Percentiles rank a stretch among this genome's conserved stretches.
phyloP scores from a whole-genome alignment of 257 asterid genomes.

The Verbena officinalis region DNA sequence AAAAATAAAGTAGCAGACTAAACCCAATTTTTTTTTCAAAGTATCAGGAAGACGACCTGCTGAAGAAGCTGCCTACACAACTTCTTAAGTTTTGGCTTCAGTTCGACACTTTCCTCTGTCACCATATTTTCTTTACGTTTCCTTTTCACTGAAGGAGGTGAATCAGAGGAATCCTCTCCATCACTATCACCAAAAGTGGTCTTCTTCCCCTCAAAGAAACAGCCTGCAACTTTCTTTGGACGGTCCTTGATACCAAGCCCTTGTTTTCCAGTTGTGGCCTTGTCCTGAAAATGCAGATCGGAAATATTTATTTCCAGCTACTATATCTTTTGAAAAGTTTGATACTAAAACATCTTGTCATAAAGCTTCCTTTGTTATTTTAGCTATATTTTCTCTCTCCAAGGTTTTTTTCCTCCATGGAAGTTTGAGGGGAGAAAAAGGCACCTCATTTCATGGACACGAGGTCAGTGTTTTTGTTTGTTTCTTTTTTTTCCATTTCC shows the following conservation, averaged over 20 bases:
- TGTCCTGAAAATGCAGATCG: slow-evolving; percentile 57
- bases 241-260: slow-evolving; percentile 93
- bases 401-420: too few species aligned
- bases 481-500: too few species aligned
- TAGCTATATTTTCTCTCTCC: too few species aligned
- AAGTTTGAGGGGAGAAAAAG: too few species aligned
- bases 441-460: too few species aligned
- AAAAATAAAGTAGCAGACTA: not conserved
- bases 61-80: slow-evolving; percentile 70
- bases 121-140: slow-evolving; percentile 42
- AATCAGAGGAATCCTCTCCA: slow-evolving; percentile 69
- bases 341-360: not conserved
- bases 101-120: slow-evolving; percentile 29
- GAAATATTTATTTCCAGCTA: slow-evolving; percentile 3
- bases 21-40: not conserved
- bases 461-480: too few species aligned
- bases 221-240: slow-evolving; percentile 83
- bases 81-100: slow-evolving; percentile 73
- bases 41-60: slow-evolving; percentile 48
- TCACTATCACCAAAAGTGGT: slow-evolving; percentile 79
- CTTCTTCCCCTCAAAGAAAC: slow-evolving; percentile 82
- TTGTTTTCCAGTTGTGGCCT: slow-evolving; percentile 92
- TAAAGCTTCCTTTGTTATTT: too few species aligned
- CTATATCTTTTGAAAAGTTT: not conserved
- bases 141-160: slow-evolving; percentile 49